Evolutionary conservation across 495 filamentous ascomycete species (phyloP).

Genomic region (Lasiosphaeria hispida): DNA sequence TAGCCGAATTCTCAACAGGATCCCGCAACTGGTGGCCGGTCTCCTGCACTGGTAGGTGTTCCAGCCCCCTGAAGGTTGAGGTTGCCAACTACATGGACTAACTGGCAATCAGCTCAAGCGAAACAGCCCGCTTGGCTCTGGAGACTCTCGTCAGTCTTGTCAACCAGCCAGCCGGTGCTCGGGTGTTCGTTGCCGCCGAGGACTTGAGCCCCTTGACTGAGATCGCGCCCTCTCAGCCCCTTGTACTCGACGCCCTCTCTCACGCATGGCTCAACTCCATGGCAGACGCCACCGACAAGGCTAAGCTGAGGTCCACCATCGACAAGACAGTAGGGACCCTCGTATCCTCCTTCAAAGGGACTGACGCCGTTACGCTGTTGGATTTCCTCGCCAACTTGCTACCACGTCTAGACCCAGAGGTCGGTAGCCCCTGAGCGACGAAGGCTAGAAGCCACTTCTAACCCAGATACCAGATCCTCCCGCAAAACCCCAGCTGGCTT

Average conservation of each 20-base stretch:
- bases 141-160: slow-evolving; percentile 54
- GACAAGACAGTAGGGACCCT: slow-evolving; percentile 43
- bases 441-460: background rate
- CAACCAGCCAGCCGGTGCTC: slow-evolving; percentile 44
- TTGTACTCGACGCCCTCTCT: slow-evolving; percentile 50
- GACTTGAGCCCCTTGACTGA: slow-evolving; percentile 52
- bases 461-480: slow-evolving; percentile 21
- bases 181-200: slow-evolving; percentile 41
- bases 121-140: slow-evolving; percentile 50
- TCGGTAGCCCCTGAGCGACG: slow-evolving; percentile 22
- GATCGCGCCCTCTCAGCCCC: slow-evolving; percentile 49
- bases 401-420: slow-evolving; percentile 39
- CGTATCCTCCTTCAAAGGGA: slow-evolving; percentile 48
- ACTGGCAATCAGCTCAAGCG: slow-evolving; percentile 42
- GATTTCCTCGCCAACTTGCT: slow-evolving; percentile 45
- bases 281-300: slow-evolving; percentile 22
- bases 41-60: slow-evolving; percentile 50
- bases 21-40: slow-evolving; percentile 48
- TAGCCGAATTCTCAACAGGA: slow-evolving; percentile 45
- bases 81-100: slow-evolving; percentile 11
- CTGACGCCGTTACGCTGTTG: slow-evolving; percentile 50
- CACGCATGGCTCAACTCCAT: slow-evolving; percentile 50
- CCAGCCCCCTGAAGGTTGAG: background rate
- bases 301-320: slow-evolving; percentile 37
- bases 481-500: slow-evolving; percentile 44